Evolutionary conservation across 768 basidiomycete species (phyloP).

Genomic region (Dendrothele bispora): DNA sequence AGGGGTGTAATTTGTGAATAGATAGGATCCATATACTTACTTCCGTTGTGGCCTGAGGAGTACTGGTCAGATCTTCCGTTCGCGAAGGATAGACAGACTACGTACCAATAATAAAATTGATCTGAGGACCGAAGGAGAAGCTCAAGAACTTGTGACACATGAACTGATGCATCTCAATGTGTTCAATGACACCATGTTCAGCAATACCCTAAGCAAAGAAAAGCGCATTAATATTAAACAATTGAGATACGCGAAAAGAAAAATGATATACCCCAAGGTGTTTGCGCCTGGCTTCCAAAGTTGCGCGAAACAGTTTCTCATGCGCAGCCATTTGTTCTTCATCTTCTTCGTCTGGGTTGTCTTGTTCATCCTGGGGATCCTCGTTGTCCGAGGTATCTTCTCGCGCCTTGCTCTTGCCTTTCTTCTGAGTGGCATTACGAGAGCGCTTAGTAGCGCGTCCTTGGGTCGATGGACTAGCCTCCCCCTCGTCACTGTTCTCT

Average conservation of each 20-base stretch:
- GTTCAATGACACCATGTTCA: constrained; percentile 85
- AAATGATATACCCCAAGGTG: constrained; percentile 43
- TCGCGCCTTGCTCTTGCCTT: constrained; percentile 26
- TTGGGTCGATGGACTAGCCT: neutral
- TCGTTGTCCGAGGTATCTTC: constrained; percentile 6
- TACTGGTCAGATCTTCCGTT: neutral
- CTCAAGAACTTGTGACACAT: constrained; percentile 91
- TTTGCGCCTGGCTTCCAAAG: constrained; percentile 48
- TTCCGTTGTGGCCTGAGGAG: constrained; percentile 82
- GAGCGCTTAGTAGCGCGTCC: no score
- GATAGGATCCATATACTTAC: constrained; percentile 45
- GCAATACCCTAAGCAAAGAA: constrained; percentile 61
- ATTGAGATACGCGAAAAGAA: neutral
- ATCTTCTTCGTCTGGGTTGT: constrained; percentile 46
- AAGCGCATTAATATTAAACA: neutral
- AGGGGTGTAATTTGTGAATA: neutral
- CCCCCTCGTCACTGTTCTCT: neutral
- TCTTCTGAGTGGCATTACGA: neutral
- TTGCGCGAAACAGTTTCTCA: constrained; percentile 54
- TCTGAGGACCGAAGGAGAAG: constrained; percentile 87
- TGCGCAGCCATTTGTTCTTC: constrained; percentile 67
- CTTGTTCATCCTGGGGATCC: constrained; percentile 21
- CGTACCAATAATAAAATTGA: constrained; percentile 95
- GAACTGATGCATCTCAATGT: constrained; percentile 87
- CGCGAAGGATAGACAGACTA: no score